Percentiles rank a stretch among this genome's conserved stretches.
Conservation (phyloP, 2,329 filamentous ascomycete species). For the Cladophialophora immunda region DNA sequence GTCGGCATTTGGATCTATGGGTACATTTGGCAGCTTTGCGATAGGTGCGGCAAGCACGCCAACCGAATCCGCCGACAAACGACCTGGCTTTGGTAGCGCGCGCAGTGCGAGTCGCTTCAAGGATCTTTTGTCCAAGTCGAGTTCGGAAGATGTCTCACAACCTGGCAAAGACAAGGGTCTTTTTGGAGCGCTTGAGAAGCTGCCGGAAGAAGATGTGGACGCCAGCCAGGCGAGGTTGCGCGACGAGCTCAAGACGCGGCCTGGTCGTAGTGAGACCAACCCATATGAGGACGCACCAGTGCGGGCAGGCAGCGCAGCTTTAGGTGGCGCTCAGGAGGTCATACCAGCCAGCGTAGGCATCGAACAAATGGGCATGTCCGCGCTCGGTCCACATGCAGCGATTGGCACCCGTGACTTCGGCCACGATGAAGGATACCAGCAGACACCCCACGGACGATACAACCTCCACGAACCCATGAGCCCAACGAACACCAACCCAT, state of each 20-base stretch:
- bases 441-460: slow-evolving; percentile 60
- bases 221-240: slow-evolving; percentile 61
- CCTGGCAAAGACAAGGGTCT: slow-evolving; percentile 65
- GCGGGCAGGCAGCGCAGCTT: slow-evolving; percentile 68
- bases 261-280: slow-evolving; percentile 59
- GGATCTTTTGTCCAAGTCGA: slow-evolving; percentile 82
- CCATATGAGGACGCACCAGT: slow-evolving; percentile 59
- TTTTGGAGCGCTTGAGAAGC: slow-evolving; percentile 61
- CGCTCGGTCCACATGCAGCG: slow-evolving; percentile 68
- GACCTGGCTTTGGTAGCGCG: slow-evolving; percentile 69
- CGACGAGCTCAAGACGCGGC: slow-evolving; percentile 55
- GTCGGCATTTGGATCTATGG: slow-evolving; percentile 75
- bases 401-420: slow-evolving; percentile 67
- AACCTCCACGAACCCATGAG: slow-evolving; percentile 76
- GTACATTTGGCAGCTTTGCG: slow-evolving; percentile 91
- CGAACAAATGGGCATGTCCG: slow-evolving; percentile 66
- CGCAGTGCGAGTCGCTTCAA: slow-evolving; percentile 85
- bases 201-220: slow-evolving; percentile 60
- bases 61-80: slow-evolving; percentile 69
- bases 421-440: slow-evolving; percentile 66
- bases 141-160: slow-evolving; percentile 68
- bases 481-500: slow-evolving; percentile 95
- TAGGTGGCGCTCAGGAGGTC: slow-evolving; percentile 78
- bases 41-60: slow-evolving; percentile 63
- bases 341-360: slow-evolving; percentile 60